Percentiles rank a stretch among this genome's conserved stretches.
phyloP scores from a whole-genome alignment of 805 yeast species.

The Tetrapisispora iriomotensis region DNA sequence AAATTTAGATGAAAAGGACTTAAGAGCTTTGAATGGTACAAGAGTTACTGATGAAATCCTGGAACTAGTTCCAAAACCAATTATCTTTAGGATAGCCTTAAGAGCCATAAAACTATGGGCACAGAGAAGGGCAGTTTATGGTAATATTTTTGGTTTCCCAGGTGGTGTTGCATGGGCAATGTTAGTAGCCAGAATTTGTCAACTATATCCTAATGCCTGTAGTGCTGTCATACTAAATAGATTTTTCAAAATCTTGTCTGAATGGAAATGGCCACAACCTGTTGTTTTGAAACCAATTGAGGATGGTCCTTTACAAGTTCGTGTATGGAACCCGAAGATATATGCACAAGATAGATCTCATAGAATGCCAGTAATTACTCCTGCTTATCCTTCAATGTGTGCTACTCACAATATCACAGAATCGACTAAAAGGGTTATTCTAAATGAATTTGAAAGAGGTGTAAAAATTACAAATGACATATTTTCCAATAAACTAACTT shows the following conservation, averaged over 20 bases:
- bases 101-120: conserved; percentile 97
- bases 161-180: conserved; percentile 99
- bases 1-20: conserved; percentile 84
- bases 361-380: conserved; percentile 95
- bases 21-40: conserved; percentile 88
- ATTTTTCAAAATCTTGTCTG: conserved; percentile 73
- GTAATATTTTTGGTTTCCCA: conserved; percentile 92
- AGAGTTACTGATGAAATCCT: conserved; percentile 94
- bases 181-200: conserved; percentile 97
- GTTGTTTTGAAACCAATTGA: conserved; percentile 86
- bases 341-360: conserved; percentile 86
- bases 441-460: conserved; percentile 75
- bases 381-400: conserved; percentile 90
- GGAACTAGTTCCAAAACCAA: conserved; percentile 81
- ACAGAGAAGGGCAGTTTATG: conserved; percentile 86
- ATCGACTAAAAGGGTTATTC: conserved; percentile 75
- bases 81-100: conserved; percentile 84
- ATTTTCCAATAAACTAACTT: conserved; percentile 46
- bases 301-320: conserved; percentile 92
- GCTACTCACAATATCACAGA: conserved; percentile 92
- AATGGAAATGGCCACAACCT: conserved; percentile 99
- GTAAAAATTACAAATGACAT: conserved; percentile 61
- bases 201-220: conserved; percentile 90
- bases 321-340: conserved; percentile 92
- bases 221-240: conserved; percentile 85